Evolutionary conservation across 192 early-diverging fungal species (phyloP).

Genomic region (Spinellus fusiger): DNA sequence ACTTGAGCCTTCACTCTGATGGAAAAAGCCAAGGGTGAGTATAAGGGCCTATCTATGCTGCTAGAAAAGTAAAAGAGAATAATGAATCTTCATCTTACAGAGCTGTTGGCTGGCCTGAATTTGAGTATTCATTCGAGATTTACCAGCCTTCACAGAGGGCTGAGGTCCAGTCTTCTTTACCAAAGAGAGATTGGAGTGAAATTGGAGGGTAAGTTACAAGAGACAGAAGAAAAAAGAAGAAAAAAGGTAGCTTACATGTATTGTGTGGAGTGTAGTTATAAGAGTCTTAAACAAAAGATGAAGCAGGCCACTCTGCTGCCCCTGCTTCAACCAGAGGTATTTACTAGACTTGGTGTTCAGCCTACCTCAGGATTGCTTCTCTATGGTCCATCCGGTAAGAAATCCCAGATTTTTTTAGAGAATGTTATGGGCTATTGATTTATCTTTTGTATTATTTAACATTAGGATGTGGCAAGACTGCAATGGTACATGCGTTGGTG

Average conservation of each 20-base stretch:
- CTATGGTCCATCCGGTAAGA: conserved; percentile 82
- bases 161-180: conserved; percentile 51
- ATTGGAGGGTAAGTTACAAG: conserved; percentile 62
- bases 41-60: neutral
- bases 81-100: neutral
- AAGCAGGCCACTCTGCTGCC: conserved; percentile 56
- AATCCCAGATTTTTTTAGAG: too few relatives aligned
- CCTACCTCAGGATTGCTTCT: conserved; percentile 83
- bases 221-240: conserved; percentile 6
- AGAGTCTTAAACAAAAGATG: conserved; percentile 46
- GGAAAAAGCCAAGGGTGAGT: neutral
- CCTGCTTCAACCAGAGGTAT: conserved; percentile 46
- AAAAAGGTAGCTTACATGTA: neutral
- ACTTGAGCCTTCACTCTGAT: neutral
- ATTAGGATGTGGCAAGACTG: conserved; percentile 87
- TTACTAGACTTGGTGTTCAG: conserved; percentile 56
- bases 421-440: too few relatives aligned
- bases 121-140: conserved; percentile 47
- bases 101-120: conserved; percentile 33
- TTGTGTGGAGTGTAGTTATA: conserved; percentile 44
- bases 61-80: neutral
- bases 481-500: conserved; percentile 74
- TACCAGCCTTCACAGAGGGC: conserved; percentile 61
- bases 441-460: neutral
- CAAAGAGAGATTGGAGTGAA: conserved; percentile 48